Evolutionary conservation across 805 yeast species (phyloP).

Genomic region (Hanseniaspora osmophila): DNA sequence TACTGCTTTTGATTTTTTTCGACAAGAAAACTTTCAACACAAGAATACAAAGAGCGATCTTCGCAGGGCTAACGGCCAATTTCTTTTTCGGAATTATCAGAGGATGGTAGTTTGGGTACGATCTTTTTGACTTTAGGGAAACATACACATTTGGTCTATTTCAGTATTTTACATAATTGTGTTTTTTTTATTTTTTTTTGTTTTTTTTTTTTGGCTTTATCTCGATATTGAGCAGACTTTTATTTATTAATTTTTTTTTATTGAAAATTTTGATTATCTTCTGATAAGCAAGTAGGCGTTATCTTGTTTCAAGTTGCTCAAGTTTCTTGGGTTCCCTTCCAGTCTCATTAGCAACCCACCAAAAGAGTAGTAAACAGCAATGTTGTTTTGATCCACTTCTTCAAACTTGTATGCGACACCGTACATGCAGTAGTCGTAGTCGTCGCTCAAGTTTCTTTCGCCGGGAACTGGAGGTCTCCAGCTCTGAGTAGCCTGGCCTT

Average conservation of each 20-base stretch:
- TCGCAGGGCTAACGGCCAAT: constrained; percentile 60
- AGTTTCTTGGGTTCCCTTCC: constrained; percentile 86
- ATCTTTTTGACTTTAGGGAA: no score
- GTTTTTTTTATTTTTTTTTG: constrained; percentile 1
- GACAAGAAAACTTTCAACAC: constrained; percentile 44
- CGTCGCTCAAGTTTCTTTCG: constrained; percentile 83
- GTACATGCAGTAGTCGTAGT: constrained; percentile 95
- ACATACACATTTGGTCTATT: no score
- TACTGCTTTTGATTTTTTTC: constrained; percentile 36
- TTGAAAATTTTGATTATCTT: constrained; percentile 23
- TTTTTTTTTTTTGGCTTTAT: no score
- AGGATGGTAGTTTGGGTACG: constrained; percentile 9
- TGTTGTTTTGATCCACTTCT: constrained; percentile 52
- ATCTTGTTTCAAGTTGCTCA: constrained; percentile 84
- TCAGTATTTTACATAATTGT: not conserved
- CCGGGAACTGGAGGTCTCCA: constrained; percentile 58
- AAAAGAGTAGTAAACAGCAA: constrained; percentile 85
- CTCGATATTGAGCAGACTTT: no score
- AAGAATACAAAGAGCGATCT: constrained; percentile 51
- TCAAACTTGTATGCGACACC: constrained; percentile 96
- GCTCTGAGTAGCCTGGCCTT: constrained; percentile 16
- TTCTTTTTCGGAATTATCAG: constrained; percentile 50
- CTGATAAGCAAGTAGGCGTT: constrained; percentile 83
- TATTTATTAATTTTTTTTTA: no score
- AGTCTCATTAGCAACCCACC: constrained; percentile 89